Conservation (phyloP, 2,329 filamentous ascomycete species). For the Trichoderma koningiopsis region DNA sequence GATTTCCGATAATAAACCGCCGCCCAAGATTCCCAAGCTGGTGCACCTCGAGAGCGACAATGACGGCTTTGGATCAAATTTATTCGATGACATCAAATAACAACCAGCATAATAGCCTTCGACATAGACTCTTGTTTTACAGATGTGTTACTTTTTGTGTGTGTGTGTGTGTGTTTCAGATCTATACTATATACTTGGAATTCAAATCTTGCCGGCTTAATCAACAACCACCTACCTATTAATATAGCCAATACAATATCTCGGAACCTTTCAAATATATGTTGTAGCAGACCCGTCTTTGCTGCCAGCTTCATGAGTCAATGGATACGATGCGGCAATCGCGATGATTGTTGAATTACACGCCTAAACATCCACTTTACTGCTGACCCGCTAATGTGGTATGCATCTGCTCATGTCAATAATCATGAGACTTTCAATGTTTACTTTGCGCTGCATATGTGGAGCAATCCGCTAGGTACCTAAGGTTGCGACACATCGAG, state of each 20-base stretch:
- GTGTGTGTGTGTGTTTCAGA: not conserved
- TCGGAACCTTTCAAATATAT: not conserved
- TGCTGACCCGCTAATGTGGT: not conserved
- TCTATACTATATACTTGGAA: not conserved
- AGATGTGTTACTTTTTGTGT: not conserved
- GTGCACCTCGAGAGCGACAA: constrained; percentile 54
- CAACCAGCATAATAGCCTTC: not conserved
- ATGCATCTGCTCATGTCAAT: not conserved
- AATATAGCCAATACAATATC: not conserved
- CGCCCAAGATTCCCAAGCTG: constrained; percentile 64
- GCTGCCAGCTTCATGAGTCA: not conserved
- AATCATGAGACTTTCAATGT: not conserved
- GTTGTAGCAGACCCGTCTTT: not conserved
- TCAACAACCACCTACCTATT: not conserved
- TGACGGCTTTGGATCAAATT: constrained; percentile 51
- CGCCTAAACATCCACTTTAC: not conserved
- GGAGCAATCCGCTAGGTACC: not conserved
- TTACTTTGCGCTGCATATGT: not conserved
- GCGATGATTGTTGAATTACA: not conserved
- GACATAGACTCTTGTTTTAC: not conserved
- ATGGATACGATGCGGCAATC: not conserved
- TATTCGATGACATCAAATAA: constrained; percentile 63
- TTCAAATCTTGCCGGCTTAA: not conserved
- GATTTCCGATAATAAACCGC: constrained; percentile 54
- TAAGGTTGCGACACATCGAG: not conserved